Percentiles rank a stretch among this genome's conserved stretches.
These are phyloP conservation scores for Colletotrichum lentis DNA, from an alignment of 2,329 filamentous ascomycete genomes.

Conservation along the genomic window DNA sequence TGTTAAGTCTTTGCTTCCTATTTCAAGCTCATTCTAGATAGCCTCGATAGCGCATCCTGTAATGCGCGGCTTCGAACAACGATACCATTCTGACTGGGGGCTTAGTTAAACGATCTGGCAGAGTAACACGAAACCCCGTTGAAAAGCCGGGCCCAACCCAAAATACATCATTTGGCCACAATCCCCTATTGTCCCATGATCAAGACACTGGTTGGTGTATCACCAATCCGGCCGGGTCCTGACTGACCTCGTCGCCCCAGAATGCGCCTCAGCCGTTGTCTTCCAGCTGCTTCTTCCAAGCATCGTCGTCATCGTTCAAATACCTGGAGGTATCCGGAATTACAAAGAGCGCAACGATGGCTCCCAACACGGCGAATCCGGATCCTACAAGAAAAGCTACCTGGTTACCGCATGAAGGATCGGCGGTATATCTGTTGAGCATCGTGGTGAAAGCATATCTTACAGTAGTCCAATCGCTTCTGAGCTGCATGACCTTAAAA, in stretches of 20 bases:
- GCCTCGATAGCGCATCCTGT: too few relatives aligned
- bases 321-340: constrained; percentile 49
- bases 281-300: constrained; percentile 44
- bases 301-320: constrained; percentile 44
- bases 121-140: too few relatives aligned
- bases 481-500: not conserved
- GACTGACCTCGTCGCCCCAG: constrained; percentile 44
- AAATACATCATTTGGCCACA: not conserved
- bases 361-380: constrained; percentile 57
- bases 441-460: constrained; percentile 58
- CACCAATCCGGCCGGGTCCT: constrained; percentile 39
- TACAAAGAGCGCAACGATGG: constrained; percentile 54
- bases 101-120: too few relatives aligned
- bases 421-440: constrained; percentile 52
- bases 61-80: too few relatives aligned
- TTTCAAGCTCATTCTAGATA: too few relatives aligned
- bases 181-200: not conserved
- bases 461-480: not conserved
- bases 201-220: constrained; percentile 28
- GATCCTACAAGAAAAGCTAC: constrained; percentile 60
- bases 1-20: too few relatives aligned
- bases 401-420: constrained; percentile 56
- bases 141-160: too few relatives aligned
- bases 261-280: constrained; percentile 44
- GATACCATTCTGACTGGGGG: too few relatives aligned